These are phyloP conservation scores for Xylaria cubensis DNA, from an alignment of 495 filamentous ascomycete genomes.

Conservation along the genomic window DNA sequence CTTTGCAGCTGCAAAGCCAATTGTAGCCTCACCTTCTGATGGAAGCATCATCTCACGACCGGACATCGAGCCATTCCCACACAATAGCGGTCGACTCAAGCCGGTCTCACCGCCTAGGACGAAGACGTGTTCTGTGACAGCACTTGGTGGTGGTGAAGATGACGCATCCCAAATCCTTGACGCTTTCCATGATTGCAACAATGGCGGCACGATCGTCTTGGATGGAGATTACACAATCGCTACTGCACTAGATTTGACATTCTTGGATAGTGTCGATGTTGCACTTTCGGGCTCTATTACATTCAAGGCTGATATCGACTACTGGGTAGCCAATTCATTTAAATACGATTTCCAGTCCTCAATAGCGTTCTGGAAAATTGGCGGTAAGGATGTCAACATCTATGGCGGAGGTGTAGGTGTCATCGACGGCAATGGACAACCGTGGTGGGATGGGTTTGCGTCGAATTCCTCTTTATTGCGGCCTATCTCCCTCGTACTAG, in stretches of 20 bases:
- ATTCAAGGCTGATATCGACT: slow-evolving; percentile 35
- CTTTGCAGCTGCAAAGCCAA: slow-evolving; percentile 8
- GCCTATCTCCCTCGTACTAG: slow-evolving; percentile 63
- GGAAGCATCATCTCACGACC: slow-evolving; percentile 11
- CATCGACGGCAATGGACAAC: slow-evolving; percentile 58
- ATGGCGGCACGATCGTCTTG: slow-evolving; percentile 68
- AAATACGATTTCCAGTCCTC: slow-evolving; percentile 40
- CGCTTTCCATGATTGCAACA: slow-evolving; percentile 66
- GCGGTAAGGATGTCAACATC: slow-evolving; percentile 43
- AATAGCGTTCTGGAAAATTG: slow-evolving; percentile 41
- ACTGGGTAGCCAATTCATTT: slow-evolving; percentile 41
- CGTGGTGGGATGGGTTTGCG: slow-evolving; percentile 71
- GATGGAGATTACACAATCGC: slow-evolving; percentile 62
- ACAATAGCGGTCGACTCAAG: slow-evolving; percentile 12
- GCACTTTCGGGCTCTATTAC: slow-evolving; percentile 32
- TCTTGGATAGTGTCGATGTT: slow-evolving; percentile 66
- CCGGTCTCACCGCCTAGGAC: background rate
- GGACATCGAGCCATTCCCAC: slow-evolving; percentile 15
- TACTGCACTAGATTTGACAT: slow-evolving; percentile 67
- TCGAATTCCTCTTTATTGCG: slow-evolving; percentile 45
- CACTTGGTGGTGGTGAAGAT: slow-evolving; percentile 41
- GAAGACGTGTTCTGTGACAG: slow-evolving; percentile 38
- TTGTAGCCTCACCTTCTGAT: background rate
- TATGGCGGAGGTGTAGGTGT: slow-evolving; percentile 40
- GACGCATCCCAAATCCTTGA: slow-evolving; percentile 63